Percentiles rank a stretch among this genome's conserved stretches.
Evolutionary conservation across 345 rosid species (phyloP).

Genomic region (Bretschneidera sinensis): DNA sequence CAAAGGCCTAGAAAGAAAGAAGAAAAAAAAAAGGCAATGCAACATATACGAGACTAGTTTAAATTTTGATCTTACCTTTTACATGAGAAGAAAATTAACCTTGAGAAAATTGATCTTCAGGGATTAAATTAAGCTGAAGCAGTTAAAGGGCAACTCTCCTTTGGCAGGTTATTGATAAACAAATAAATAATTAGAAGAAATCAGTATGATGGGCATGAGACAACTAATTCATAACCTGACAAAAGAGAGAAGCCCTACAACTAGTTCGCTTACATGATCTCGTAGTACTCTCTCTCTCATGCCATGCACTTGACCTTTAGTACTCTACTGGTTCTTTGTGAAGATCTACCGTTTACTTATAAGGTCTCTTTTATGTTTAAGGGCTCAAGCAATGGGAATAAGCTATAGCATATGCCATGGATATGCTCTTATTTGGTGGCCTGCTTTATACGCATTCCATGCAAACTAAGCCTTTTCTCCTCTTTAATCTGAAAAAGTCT

Average conservation of each 20-base stretch:
- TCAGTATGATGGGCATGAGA: too few relatives aligned
- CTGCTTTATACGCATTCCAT: slow-evolving; percentile 30
- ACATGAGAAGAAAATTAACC: background rate
- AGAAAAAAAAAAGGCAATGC: too few relatives aligned
- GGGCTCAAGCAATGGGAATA: slow-evolving; percentile 5
- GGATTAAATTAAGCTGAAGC: slow-evolving; percentile 35
- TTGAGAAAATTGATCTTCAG: background rate
- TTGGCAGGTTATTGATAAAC: slow-evolving; percentile 44
- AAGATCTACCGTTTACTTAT: background rate
- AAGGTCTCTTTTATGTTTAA: background rate
- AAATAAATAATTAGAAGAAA: background rate
- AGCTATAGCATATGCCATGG: slow-evolving; percentile 50
- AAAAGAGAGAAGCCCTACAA: slow-evolving; percentile 62
- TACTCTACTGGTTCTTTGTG: background rate
- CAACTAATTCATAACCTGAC: slow-evolving; percentile 53
- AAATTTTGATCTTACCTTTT: too few relatives aligned
- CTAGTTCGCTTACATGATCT: slow-evolving; percentile 41
- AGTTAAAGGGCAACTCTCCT: slow-evolving; percentile 96
- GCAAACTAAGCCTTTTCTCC: too few relatives aligned
- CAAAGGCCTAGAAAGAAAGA: too few relatives aligned
- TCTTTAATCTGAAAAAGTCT: too few relatives aligned
- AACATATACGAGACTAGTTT: too few relatives aligned
- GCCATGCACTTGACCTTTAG: background rate
- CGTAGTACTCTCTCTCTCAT: slow-evolving; percentile 14
- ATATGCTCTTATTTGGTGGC: slow-evolving; percentile 32